These are phyloP conservation scores for Colletotrichum echinochloae DNA, from an alignment of 2,329 filamentous ascomycete genomes.

Conservation along the genomic window DNA sequence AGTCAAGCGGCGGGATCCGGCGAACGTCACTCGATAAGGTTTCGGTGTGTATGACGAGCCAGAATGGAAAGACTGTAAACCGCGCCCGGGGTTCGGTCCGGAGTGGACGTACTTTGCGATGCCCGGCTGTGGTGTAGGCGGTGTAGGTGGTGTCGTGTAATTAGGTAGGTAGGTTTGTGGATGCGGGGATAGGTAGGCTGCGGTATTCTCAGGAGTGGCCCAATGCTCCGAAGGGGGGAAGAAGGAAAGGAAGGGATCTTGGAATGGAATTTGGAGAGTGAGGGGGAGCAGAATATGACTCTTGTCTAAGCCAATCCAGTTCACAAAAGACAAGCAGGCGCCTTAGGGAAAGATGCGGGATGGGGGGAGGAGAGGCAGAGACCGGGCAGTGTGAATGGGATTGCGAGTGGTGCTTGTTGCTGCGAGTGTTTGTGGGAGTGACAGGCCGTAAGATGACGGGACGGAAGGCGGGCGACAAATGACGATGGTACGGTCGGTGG, in stretches of 20 bases:
- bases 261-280: background rate
- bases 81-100: background rate
- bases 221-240: background rate
- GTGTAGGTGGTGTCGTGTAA: background rate
- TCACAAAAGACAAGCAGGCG: slow-evolving; percentile 5
- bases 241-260: background rate
- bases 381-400: background rate
- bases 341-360: slow-evolving; percentile 1
- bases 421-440: background rate
- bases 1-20: slow-evolving; percentile 25
- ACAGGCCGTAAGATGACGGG: slow-evolving; percentile 3
- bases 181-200: slow-evolving; percentile 36
- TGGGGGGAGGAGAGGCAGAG: background rate
- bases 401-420: background rate
- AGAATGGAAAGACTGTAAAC: slow-evolving; percentile 4
- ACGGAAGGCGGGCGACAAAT: background rate
- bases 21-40: slow-evolving; percentile 27
- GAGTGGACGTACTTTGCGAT: slow-evolving; percentile 18
- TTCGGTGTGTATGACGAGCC: slow-evolving; percentile 32
- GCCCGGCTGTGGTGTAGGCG: background rate
- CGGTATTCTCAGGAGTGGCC: slow-evolving; percentile 20
- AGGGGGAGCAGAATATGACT: background rate
- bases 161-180: background rate
- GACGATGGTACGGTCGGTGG: slow-evolving; percentile 7
- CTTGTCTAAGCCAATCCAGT: background rate